Base-by-base conservation (phyloP, 805 yeast species). In the Clavispora phyllophila region DNA sequence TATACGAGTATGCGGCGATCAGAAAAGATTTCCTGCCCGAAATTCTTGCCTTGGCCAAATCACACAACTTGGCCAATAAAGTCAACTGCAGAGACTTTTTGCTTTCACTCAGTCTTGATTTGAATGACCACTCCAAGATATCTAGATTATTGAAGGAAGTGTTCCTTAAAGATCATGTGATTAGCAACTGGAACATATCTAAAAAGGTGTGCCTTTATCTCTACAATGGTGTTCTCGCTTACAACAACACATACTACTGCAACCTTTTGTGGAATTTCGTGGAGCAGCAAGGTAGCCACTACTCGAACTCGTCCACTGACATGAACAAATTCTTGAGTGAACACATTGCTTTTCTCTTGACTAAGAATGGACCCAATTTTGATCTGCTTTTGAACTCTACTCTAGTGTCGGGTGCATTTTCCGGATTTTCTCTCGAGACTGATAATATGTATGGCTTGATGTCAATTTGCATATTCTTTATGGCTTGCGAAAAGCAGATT, bases 101-200 rank as follows among this genome's bases (percentile, higher is more conserved):
- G 18, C 54, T 70, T 20, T 55, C 68, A 0, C 48, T 65, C 8
- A 51, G 63, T 31, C 55, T 70, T 14, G 66, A 62, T 40, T 42
- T 58, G 31, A 62, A 64, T 4, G 73, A 70, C 42, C 62, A 57
- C 39, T 58, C 63, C 34, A 56, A 55, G 20, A 51, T 62, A 12
- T 66, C 60, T 41, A 70, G 68, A 42, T 42, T 70, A 27, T 53
- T 67, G 15, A 70, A 68, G 44, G 66, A 67, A 33, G 45, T 69
- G 3, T 42, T 68, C 25, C 33, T 66, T 18, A 63, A 58, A 39
- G 53, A 63, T 26, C 65, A 64, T 39, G 46, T 58, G 26, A 47
- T 69, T 25, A 51, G 46, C 24, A 66, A 66, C 41, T 43, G 62
- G 52, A 51, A 49, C 17, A 53, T 58, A 3, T 56, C 62, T 22